Conservation (phyloP, 2,329 filamentous ascomycete genomes). For the Cordyceps sp. region DNA sequence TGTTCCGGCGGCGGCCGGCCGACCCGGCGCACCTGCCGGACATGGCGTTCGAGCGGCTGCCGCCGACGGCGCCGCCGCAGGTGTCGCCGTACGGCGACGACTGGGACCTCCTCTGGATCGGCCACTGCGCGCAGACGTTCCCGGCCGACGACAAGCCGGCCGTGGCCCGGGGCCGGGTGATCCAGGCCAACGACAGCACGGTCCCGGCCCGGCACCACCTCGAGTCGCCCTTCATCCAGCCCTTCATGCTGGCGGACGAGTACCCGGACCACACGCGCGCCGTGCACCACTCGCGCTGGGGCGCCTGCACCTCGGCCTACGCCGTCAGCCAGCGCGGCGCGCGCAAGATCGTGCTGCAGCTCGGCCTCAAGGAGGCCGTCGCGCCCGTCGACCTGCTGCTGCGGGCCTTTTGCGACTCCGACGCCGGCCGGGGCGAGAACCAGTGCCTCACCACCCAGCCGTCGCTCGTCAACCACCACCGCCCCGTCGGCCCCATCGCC, state of each 20-base stretch:
- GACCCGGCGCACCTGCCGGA: conserved; percentile 3
- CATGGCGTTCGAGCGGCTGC: conserved; percentile 7
- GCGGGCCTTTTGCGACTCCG: conserved; percentile 26
- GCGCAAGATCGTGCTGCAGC: conserved; percentile 22
- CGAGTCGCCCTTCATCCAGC: conserved; percentile 13
- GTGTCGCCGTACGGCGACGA: conserved; percentile 30
- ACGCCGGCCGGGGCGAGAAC: conserved; percentile 14
- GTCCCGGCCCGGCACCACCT: conserved; percentile 17
- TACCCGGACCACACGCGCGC: conserved; percentile 26
- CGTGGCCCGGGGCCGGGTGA: conserved; percentile 14
- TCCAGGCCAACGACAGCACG: conserved; percentile 18
- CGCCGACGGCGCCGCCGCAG: conserved; percentile 4
- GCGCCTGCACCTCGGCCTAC: conserved; percentile 25
- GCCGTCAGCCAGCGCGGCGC: conserved; percentile 27
- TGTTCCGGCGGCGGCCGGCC: conserved; percentile 4
- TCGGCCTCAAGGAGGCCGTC: conserved; percentile 22
- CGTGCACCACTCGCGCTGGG: conserved; percentile 22
- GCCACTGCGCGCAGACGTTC: conserved; percentile 26
- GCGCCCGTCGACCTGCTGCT: conserved; percentile 26
- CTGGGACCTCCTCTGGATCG: conserved; percentile 36
- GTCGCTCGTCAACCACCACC: conserved; percentile 28
- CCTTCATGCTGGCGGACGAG: conserved; percentile 14
- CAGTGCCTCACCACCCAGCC: conserved; percentile 24
- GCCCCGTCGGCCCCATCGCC: conserved; percentile 17
- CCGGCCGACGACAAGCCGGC: conserved; percentile 5